Evolutionary conservation across 1,284 basidiomycete species (phyloP), one percentile per base, ranked within the genome.

Genomic region (Melampsora americana): DNA sequence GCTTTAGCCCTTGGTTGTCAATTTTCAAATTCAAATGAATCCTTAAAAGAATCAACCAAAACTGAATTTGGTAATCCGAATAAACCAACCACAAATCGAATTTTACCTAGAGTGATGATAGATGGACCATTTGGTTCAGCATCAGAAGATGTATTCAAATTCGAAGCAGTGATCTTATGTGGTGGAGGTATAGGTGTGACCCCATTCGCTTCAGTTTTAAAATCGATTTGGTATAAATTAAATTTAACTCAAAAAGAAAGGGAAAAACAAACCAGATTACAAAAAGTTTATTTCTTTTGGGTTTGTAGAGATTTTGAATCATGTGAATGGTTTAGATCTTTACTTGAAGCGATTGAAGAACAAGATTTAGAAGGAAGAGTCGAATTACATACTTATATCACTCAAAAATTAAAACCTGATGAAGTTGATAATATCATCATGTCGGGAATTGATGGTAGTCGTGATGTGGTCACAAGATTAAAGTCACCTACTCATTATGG

Each of bases 291-390:
- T 79, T 83, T 82, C 71, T 80, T 82, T 76, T 81, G 80, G 79
- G 78, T 81, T 60, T 81, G 80, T 66, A 77, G 81, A 5, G 80
- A 83, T 75, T 79, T 79, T 77, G 56, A 70, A 5, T 86, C 86
- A 16, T 90, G 91, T 28, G 92, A 93, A 82, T 94, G 92, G 92
- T 94, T 95, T 87, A 92, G 93, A 84, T 91, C 90, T 20, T 87
- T 95, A 35, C 85, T 95, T 78, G 88, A 90, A 79, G 93, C 93
- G 30, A 92, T 95, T 79, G 93, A 95, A 83, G 92, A 92, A 79
- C 92, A 95, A 82, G 93, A 95, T 81, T 86, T 86, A 18, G 87
- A 89, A 83, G 89, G 90, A 81, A 20, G 79, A 30, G 80, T 81
- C 77, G 80, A 81, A 85, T 93, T 95, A 81, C 92, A 90, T 83